Base-by-base conservation (phyloP, 2,329 filamentous ascomycete genomes). In the Diaporthe longicolla region DNA sequence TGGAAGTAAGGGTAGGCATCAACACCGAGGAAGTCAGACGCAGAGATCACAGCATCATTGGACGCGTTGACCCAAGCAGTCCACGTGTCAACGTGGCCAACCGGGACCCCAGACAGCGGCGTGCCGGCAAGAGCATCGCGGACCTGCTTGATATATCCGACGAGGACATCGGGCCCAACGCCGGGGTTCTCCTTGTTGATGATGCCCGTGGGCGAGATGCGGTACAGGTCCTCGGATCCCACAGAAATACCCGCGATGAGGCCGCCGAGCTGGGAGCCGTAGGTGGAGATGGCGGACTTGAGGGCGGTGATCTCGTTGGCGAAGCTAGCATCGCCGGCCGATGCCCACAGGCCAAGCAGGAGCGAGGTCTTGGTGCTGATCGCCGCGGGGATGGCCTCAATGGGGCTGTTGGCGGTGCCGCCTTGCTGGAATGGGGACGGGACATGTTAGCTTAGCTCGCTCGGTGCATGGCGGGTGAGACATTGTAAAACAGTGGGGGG, bases 1-100 rank as follows among this genome's bases (percentile, higher is more conserved):
- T 75, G 72, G 85, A 92, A 97, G 88, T 95, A 97, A 26, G 89
- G 94, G 89, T 97, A 97, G 19, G 92, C 93, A 81, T 97, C 94
- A 82, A 96, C 90, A 78, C 95, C 95, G 74, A 97, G 83, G 88
- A 91, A 97, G 86, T 98, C 95, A 76, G 88, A 85, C 50, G 89
- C 90, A 4, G 91, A 86, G 73, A 94, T 90, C 73, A 97, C 91
- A 54, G 88, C 90, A 70, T 84, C 83, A 88, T 96, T 97, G 80
- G 92, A 90, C 63, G 84, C 82, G 82, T 97, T 95, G 80, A 91
- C 90, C 88, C 91, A 95, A 61, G 90, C 90, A 40, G 92, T 95
- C 94, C 94, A 97, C 65, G 95, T 97, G 81, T 97, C 95, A 80
- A 97, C 95, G 83, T 97, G 95, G 65, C 95, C 95, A 74, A 97